Conservation (phyloP, 176 grass and related monocot genomes). For the Oryza coarctata region DNA sequence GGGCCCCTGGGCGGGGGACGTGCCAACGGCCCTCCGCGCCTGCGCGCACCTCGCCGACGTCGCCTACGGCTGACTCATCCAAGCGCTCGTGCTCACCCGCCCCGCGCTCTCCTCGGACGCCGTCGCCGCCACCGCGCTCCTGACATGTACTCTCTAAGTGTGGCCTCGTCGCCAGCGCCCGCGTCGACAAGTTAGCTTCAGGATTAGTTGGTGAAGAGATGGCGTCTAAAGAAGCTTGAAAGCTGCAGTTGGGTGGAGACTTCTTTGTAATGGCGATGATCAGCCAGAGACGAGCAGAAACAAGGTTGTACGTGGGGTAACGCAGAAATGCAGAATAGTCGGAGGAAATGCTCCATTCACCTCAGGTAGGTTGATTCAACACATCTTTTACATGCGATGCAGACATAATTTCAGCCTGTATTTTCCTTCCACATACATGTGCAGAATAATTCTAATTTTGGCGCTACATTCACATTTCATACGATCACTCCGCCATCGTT, state of each 20-base stretch:
- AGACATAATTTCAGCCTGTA: neutral
- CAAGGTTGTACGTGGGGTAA: neutral
- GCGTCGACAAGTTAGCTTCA: too few relatives aligned
- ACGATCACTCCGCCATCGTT: neutral
- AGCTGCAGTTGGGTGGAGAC: constrained; percentile 58
- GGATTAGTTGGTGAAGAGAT: constrained; percentile 48
- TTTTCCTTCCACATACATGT: neutral
- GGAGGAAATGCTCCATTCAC: neutral
- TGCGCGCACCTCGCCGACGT: constrained; percentile 50
- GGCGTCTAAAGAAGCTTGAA: constrained; percentile 42
- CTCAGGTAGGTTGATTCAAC: neutral
- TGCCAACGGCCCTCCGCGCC: constrained; percentile 55
- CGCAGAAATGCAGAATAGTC: neutral
- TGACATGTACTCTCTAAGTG: constrained; percentile 68
- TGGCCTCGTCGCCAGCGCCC: constrained; percentile 39
- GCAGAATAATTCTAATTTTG: neutral
- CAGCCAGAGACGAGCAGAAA: neutral
- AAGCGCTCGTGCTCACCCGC: constrained; percentile 40
- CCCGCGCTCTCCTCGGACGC: constrained; percentile 37
- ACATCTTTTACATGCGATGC: neutral
- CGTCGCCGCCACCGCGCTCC: constrained; percentile 48
- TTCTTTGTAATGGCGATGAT: neutral
- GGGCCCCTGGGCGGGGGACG: constrained; percentile 31
- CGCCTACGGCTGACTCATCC: constrained; percentile 37
- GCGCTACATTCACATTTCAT: constrained; percentile 1